Evolutionary conservation across 768 basidiomycete genomes (phyloP), one percentile per base, ranked within the genome.

Genomic region (Mycena rebaudengoi): DNA sequence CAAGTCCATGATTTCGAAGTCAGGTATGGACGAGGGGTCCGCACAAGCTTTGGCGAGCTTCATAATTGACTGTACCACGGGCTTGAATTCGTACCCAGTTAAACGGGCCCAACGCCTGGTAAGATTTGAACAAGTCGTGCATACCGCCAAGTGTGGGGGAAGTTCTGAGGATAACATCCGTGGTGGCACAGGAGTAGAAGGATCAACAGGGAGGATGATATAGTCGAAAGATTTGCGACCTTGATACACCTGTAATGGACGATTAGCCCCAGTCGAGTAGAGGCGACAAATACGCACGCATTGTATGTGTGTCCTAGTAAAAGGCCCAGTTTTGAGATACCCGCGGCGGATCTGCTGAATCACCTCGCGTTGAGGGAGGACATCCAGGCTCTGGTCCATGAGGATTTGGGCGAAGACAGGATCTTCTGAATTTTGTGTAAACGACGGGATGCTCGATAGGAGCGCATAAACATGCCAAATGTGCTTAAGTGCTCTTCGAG

Each of bases 81-180:
- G 53, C 3, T 32, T 12, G 48, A 21, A 48, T 13, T 30, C 39
- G 14, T 29, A 8, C 3, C 23, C 14, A 2, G 35, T 7, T 32
- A 60, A n/a, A 10, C 18, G 8, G 6, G 28, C 60, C 53, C 44
- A 48, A 11, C 18, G 11, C 28, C 39, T 55, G n/a, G 29, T 13
- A 12, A 56, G 26, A 14, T 63, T 56, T 8, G 33, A 53, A 1
- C 1, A 12, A 10, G 39, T 49, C n/a, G 26, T 41, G 32, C 37
- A 50, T 14, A 63, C 1, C 4, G 18, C 48, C n/a, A 63, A 7
- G 10, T 63, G 61, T 3, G 61, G 61, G 1, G 53, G 61, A 1
- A 63, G 2, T 5, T 28, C 32, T 1, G 51, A 55, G 3, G 20
- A 16, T 7, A 62, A 0, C 8, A 23, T 23, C 18, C 53, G 25